Conservation (phyloP, 305 asterid species). For the Salvia sclarea region DNA sequence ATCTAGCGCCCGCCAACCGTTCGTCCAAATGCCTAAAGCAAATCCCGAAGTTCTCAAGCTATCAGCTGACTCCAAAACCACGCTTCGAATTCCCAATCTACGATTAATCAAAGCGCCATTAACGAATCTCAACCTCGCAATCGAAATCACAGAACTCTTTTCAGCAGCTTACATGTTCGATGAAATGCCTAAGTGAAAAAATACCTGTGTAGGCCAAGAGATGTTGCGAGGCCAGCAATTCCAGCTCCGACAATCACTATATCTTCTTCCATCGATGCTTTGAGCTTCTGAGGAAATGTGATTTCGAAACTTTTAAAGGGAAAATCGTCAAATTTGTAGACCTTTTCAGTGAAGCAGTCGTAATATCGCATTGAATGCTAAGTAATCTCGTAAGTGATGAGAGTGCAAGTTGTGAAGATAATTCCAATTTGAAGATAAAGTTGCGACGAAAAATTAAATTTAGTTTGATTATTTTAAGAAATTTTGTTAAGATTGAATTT, state of each 20-base stretch:
- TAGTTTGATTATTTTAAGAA: no score
- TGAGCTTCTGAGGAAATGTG: no score
- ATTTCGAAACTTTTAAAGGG: no score
- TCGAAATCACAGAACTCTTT: no score
- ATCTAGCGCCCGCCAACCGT: conserved; percentile 66
- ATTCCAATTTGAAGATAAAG: no score
- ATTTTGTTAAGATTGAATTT: no score
- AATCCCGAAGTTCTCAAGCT: conserved; percentile 45
- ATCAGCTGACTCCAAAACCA: conserved; percentile 61
- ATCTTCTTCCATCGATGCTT: background rate
- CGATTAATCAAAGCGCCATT: background rate
- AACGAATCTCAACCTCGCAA: background rate
- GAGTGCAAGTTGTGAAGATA: conserved; percentile 1
- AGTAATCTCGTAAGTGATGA: background rate
- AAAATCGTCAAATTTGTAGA: no score
- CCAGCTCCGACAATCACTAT: conserved; percentile 48
- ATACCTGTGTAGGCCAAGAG: conserved; percentile 52
- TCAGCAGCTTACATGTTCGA: background rate
- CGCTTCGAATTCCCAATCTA: conserved; percentile 46
- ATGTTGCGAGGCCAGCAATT: conserved; percentile 47
- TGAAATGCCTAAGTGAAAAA: background rate
- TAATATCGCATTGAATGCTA: no score
- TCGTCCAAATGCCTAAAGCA: conserved; percentile 41
- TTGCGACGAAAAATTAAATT: no score
- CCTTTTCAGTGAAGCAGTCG: no score